Evolutionary conservation across 208 protist genomes (phyloP), one percentile per base, ranked within the genome.

Genomic region (Acanthamoeba castellanii): DNA sequence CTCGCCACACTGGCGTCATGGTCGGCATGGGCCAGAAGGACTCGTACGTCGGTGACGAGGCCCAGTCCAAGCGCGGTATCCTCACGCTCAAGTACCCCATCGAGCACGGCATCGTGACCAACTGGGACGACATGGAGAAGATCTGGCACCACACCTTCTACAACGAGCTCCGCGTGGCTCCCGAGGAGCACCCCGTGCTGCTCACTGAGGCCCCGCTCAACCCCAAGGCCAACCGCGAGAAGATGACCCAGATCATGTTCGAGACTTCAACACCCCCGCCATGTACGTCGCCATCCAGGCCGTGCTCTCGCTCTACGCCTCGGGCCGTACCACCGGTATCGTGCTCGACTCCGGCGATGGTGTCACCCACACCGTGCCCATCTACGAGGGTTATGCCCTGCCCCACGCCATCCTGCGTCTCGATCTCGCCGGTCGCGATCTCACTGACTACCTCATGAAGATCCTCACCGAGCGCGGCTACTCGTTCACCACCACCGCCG

Each of bases 131-230:
- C n/a, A 99, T 99, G 98, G 98, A 99, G 97, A 99, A 99, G 96
- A 98, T 99, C 92, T 99, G 99, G 99, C 98, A 99, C 95, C 99
- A 99, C 95, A 99, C 98, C 90, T 99, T 99, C 97, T 99, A 99
- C 97, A 99, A 99, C 95, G 98, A 99, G 96, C 98, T 99, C 42
- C 98, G 99, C 81, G 98, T 99, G 25, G 98, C 98, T 78, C 99
- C 99, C 25, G 98, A 99, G 95, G 98, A 99, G 91, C 99, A 99
- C 97, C 99, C 99, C 88, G 98, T 99, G 66, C 97, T 99, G 13
- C 94, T 99, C 11, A 99, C 98, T 50, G 98, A 99, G 94, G 97
- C 98, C 14, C 98, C 98, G 32, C 96, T 98, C 74, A 99, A 99
- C 96, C 98, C 98, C 55, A 98, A 98, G 95, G 96, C 94, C 74